phyloP scores from a whole-genome alignment of 2,329 filamentous ascomycete genomes.

The Monilinia vaccinii-corymbosi region DNA sequence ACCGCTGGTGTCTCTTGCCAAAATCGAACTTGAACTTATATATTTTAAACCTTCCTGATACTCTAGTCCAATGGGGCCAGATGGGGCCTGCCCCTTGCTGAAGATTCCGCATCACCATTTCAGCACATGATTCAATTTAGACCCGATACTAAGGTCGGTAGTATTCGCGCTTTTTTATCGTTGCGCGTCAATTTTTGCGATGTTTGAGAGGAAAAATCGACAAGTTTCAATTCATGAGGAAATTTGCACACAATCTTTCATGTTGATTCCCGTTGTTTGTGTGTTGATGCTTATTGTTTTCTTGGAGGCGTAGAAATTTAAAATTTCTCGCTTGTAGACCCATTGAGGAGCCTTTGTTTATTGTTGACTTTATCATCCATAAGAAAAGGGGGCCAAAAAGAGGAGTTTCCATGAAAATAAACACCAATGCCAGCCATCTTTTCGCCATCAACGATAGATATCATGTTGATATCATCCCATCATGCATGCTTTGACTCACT shows the following conservation, averaged over 20 bases:
- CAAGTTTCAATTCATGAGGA: background rate
- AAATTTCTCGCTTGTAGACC: slow-evolving; percentile 5
- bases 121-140: slow-evolving; percentile 3
- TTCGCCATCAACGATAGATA: background rate
- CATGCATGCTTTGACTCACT: background rate
- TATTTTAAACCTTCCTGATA: background rate
- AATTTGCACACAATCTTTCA: background rate
- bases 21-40: too few relatives aligned
- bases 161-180: slow-evolving; percentile 1
- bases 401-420: background rate
- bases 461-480: background rate
- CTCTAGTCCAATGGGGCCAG: background rate
- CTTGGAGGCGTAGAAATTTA: slow-evolving; percentile 3
- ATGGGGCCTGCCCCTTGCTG: background rate
- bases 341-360: slow-evolving; percentile 3
- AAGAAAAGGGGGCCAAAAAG: background rate
- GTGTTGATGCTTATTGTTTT: background rate
- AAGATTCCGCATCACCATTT: background rate
- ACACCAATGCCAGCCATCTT: background rate
- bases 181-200: background rate
- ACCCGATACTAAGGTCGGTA: slow-evolving; percentile 1
- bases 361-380: background rate
- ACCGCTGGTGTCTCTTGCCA: background rate
- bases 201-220: background rate
- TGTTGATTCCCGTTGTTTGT: background rate